Evolutionary conservation across 1,139 yeast genomes (phyloP).

Genomic region (Saccharomyces hybrid): DNA sequence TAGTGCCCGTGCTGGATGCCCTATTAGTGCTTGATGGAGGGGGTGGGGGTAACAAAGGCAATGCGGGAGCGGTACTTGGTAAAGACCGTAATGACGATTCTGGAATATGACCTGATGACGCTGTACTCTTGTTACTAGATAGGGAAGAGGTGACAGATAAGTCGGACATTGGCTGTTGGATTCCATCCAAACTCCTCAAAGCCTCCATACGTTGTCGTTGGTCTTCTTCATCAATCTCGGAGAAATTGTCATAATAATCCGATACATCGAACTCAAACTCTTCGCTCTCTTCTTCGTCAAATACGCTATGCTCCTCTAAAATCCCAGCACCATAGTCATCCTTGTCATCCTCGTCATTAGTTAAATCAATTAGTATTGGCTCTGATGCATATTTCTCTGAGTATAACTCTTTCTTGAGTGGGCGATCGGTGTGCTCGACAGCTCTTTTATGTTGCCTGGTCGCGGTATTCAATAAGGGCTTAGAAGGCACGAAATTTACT

Average conservation of each 20-base stretch:
- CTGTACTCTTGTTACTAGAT: background rate
- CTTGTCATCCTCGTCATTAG: conserved; percentile 11
- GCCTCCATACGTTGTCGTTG: conserved; percentile 25
- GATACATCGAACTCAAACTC: conserved; percentile 19
- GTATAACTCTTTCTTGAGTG: conserved; percentile 6
- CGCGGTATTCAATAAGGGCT: conserved; percentile 29
- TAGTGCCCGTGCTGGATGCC: background rate
- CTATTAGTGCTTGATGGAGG: background rate
- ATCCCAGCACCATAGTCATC: background rate
- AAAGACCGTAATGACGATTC: background rate
- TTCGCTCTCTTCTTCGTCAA: conserved; percentile 61
- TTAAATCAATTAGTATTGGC: conserved; percentile 9
- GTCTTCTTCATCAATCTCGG: conserved; percentile 19
- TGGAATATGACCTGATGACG: background rate
- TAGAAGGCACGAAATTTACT: conserved; percentile 22
- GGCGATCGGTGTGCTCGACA: background rate
- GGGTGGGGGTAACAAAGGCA: conserved; percentile 6
- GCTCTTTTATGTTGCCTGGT: background rate
- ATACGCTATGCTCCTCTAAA: background rate
- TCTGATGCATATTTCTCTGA: conserved; percentile 29
- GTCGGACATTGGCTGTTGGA: conserved; percentile 26
- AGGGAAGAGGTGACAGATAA: conserved; percentile 12
- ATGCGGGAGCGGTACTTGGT: background rate
- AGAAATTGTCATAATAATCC: conserved; percentile 19
- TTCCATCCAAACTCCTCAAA: conserved; percentile 8